Evolutionary conservation across 805 yeast species (phyloP), one percentile per base, ranked within the genome.

Genomic region (Cyberlindnera xylosilytica): DNA sequence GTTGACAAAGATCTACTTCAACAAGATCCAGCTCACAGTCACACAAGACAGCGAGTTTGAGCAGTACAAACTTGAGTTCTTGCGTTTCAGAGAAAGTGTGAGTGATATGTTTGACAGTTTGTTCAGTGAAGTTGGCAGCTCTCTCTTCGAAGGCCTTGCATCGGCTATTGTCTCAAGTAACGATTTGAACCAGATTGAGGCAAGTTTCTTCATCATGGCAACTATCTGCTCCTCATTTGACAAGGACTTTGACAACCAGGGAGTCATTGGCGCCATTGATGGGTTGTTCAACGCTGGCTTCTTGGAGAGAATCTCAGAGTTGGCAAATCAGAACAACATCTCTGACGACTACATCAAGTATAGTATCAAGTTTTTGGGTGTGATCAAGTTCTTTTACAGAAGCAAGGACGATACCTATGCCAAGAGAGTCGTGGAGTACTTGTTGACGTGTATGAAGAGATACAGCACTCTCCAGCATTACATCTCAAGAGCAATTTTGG

Each of bases 81-180:
- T 64, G 18, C 72, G 78, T 20, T 91, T 79, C 61, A 73, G 97
- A 52, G 65, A 77, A 24, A 91, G 84, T 47, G 83, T 84, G 9
- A 75, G 83, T 1, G 98, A 93, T 52, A 69, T 90, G 29, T 76
- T 87, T 49, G 93, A 88, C 41, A 69, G 78, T 0, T 62, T 83
- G 2, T 87, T 83, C 66, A 76, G 88, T 1, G 67, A 86, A 5
- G 68, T 87, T 28, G 87, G 85, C 29, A 41, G 60, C 0, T 64
- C 71, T 2, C 60, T 87, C 28, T 76, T 75, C 49, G 64, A 66
- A 4, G 68, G 62, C 17, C 58, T 86, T 22, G 51, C 67, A 1
- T 52, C 56, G 7, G 66, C 66, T 26, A 60, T 77, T 2, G 44
- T 61, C 5, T 42, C 51, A 1, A 57, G 58, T 26, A 39, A 64